phyloP scores from a whole-genome alignment of 2,329 filamentous ascomycete genomes.

The Ploettnerulaceae sp. region DNA sequence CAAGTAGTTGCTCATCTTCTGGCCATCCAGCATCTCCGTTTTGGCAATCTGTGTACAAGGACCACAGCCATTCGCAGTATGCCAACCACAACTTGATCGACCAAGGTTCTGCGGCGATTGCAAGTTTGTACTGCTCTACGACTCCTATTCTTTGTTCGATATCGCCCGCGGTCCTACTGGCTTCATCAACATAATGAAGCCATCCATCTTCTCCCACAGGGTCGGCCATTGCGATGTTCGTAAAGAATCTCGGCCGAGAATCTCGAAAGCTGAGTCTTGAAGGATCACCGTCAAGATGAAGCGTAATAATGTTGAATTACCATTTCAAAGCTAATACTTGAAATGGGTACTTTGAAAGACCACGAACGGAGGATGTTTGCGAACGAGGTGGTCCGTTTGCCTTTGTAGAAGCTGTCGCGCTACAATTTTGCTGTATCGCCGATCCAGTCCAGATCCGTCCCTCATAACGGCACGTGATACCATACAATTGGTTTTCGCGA shows the following conservation, averaged over 20 bases:
- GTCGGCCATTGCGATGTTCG: slow-evolving; percentile 28
- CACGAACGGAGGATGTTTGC: neutral
- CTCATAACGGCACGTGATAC: too few species aligned
- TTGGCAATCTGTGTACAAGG: slow-evolving; percentile 61
- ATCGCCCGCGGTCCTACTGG: slow-evolving; percentile 54
- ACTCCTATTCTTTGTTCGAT: slow-evolving; percentile 64
- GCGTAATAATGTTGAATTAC: neutral
- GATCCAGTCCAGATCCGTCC: too few species aligned
- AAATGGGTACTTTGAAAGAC: neutral
- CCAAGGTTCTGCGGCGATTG: slow-evolving; percentile 65
- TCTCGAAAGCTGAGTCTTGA: neutral
- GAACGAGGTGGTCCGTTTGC: neutral
- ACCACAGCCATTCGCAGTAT: slow-evolving; percentile 75
- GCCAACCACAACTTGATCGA: slow-evolving; percentile 71
- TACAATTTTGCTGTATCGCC: too few species aligned
- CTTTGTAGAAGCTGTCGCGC: too few species aligned
- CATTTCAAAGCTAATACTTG: slow-evolving; percentile 18
- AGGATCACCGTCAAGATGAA: slow-evolving; percentile 3
- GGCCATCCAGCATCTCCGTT: slow-evolving; percentile 52
- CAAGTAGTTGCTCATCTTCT: slow-evolving; percentile 64
- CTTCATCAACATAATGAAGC: slow-evolving; percentile 72
- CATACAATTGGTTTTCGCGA: too few species aligned
- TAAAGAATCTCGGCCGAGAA: neutral
- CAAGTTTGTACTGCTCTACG: slow-evolving; percentile 67
- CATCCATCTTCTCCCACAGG: slow-evolving; percentile 72